A percentile compares a stretch with the other conserved stretches of the same genome.
phyloP scores from a whole-genome alignment of 768 basidiomycete genomes.

The Baorangia bicolor region DNA sequence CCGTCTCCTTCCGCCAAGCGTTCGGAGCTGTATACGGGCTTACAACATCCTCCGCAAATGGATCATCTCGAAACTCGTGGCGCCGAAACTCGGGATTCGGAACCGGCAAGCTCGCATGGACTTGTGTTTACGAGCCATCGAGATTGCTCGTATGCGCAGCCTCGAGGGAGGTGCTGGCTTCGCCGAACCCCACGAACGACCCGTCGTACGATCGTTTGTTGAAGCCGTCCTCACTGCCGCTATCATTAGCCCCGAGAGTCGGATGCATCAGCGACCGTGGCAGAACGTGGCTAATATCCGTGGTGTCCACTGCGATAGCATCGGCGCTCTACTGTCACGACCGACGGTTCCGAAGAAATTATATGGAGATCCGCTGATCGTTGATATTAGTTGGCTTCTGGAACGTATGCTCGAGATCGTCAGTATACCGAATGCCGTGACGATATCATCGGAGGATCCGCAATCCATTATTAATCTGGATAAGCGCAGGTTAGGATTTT shows the following conservation, averaged over 20 bases:
- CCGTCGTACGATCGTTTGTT: conserved; percentile 76
- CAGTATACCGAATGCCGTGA: conserved; percentile 67
- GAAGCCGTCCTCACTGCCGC: conserved; percentile 78
- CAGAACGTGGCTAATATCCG: conserved; percentile 64
- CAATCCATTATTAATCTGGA: conserved; percentile 74
- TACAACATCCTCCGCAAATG: conserved; percentile 78
- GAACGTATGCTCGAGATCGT: conserved; percentile 81
- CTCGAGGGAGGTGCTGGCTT: conserved; percentile 39
- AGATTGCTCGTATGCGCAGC: conserved; percentile 66
- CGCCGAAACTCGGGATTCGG: conserved; percentile 60
- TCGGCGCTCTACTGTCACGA: conserved; percentile 53
- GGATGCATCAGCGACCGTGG: conserved; percentile 80
- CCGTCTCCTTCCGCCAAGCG: conserved; percentile 69
- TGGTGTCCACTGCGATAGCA: conserved; percentile 59
- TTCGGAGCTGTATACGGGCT: conserved; percentile 75
- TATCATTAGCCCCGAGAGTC: conserved; percentile 73
- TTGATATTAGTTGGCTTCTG: conserved; percentile 81
- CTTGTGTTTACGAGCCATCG: conserved; percentile 65
- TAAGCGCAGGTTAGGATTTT: conserved; percentile 63
- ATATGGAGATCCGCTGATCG: conserved; percentile 54
- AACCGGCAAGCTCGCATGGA: conserved; percentile 73
- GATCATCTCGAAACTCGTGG: conserved; percentile 68
- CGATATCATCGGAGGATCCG: conserved; percentile 50
- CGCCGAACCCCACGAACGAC: conserved; percentile 48
- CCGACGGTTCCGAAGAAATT: conserved; percentile 45